Evolutionary conservation across 2,329 filamentous ascomycete genomes (phyloP), one percentile per base, ranked within the genome.

Genomic region (Dothistroma septosporum): DNA sequence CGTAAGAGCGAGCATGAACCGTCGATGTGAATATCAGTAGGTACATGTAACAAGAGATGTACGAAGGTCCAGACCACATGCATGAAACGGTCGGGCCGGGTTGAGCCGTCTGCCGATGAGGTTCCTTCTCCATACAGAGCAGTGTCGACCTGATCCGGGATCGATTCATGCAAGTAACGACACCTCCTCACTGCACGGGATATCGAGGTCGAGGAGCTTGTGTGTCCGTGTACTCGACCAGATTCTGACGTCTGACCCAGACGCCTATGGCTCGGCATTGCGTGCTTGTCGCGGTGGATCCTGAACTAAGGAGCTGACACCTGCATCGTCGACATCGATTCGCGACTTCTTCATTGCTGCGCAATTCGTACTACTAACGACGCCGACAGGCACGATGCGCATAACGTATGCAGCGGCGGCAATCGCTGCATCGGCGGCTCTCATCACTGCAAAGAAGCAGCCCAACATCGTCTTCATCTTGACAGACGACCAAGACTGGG

Each of bases 401-500:
- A 16, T 37, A 37, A 16, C 46, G 19, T 19, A 8, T 7, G 61
- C 50, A 12, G 66, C 60, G 6, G 71, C 21, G 0, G 48, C 48
- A 12, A 22, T 52, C 14, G 22, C 48, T 41, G 24, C 56, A 22
- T 58, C 16, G 47, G 41, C 48, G 8, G 12, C 32, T 14, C 22
- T 32, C 24, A 28, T 24, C 19, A 47, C 31, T 16, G 53, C 55
- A 47, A 31, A 31, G 31, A 64, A 60, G 24, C 61, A 58, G 75
- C 70, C 70, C 3, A 89, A 89, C 64, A 82, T 89, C 48, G 76
- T 89, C 14, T 86, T 89, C 66, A 83, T 89, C 59, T 76, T 89
- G 37, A 86, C 85, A 0, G 87, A 89, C 62, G 87, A 89, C 63
- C 86, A 89, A 66, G 86, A 89, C 66, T 72, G 83, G 5, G 79